These are phyloP conservation scores for Tetrapisispora taiwanensis DNA, from an alignment of 805 yeast genomes.

Conservation along the genomic window DNA sequence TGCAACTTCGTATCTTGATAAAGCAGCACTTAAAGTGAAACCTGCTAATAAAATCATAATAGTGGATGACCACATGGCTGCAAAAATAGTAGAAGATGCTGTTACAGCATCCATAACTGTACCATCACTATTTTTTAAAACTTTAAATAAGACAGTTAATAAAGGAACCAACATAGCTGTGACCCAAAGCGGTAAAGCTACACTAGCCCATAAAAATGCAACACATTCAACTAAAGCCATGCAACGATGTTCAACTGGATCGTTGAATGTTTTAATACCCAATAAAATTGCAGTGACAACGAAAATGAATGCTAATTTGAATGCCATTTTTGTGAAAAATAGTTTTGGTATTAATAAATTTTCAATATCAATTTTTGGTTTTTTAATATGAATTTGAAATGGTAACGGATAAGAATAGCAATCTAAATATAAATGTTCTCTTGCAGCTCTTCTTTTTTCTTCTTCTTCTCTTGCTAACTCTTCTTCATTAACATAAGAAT, in stretches of 20 bases:
- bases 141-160: conserved; percentile 59
- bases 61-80: conserved; percentile 90
- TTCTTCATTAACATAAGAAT: conserved; percentile 21
- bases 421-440: conserved; percentile 28
- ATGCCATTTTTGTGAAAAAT: conserved; percentile 37
- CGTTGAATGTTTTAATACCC: conserved; percentile 52
- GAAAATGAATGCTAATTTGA: conserved; percentile 40
- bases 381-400: neutral
- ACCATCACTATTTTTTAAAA: conserved; percentile 44
- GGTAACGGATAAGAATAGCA: conserved; percentile 28
- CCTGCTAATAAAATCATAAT: conserved; percentile 87
- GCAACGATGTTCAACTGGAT: conserved; percentile 50
- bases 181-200: conserved; percentile 85
- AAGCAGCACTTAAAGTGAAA: conserved; percentile 85
- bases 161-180: conserved; percentile 81
- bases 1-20: conserved; percentile 83
- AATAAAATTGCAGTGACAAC: conserved; percentile 44
- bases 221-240: conserved; percentile 54
- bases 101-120: conserved; percentile 51
- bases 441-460: conserved; percentile 14
- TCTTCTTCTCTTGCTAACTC: conserved; percentile 3
- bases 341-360: conserved; percentile 38
- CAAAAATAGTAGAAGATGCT: conserved; percentile 59
- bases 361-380: conserved; percentile 8
- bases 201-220: conserved; percentile 89